Conservation (phyloP, 2,329 filamentous ascomycete genomes). For the Cercospora sesami region DNA sequence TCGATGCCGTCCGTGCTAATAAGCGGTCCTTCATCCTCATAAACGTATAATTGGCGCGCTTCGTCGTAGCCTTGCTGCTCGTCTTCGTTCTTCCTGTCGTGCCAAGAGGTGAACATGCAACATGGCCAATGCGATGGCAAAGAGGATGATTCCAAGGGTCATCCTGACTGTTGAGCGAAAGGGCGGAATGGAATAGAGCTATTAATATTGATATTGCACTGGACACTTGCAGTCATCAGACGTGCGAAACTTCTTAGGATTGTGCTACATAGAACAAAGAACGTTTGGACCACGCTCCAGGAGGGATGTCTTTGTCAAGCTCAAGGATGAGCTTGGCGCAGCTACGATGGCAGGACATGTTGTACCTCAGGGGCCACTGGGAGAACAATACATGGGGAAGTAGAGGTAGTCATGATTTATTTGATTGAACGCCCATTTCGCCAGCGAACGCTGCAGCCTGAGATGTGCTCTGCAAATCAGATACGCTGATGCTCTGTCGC, state of each 20-base stretch:
- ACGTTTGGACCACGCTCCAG: background rate
- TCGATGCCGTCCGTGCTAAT: too few species aligned
- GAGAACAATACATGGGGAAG: too few species aligned
- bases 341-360: too few species aligned
- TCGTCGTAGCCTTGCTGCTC: background rate
- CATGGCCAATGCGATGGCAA: background rate
- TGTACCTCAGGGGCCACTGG: too few species aligned
- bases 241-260: background rate
- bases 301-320: too few species aligned
- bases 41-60: background rate
- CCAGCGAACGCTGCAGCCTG: background rate
- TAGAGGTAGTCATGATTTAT: background rate
- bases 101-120: slow-evolving; percentile 1
- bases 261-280: background rate
- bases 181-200: too few species aligned
- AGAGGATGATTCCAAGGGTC: slow-evolving; percentile 1
- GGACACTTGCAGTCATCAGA: background rate
- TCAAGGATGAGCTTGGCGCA: too few species aligned
- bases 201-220: background rate
- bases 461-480: too few species aligned
- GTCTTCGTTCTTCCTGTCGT: background rate
- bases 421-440: background rate
- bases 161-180: background rate
- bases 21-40: too few species aligned
- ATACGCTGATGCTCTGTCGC: too few species aligned